phyloP scores from a whole-genome alignment of 192 early-diverging fungal species.

The Hyaloraphidium curvatum region DNA sequence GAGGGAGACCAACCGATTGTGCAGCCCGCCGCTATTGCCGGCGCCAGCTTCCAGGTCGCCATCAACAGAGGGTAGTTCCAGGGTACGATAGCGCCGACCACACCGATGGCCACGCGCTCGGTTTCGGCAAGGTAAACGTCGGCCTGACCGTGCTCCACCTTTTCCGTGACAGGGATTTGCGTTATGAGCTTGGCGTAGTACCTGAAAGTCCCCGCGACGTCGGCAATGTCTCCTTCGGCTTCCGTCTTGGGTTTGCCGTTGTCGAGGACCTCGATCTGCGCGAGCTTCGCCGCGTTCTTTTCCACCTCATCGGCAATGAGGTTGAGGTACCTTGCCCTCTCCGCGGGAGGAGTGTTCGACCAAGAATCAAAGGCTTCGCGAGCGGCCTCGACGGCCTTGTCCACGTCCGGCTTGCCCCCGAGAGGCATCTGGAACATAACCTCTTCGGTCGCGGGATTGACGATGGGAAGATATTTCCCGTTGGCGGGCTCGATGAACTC shows the following conservation, averaged over 20 bases:
- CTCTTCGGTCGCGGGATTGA: slow-evolving; percentile 1
- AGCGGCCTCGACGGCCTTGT: neutral
- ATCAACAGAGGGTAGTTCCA: slow-evolving; percentile 44
- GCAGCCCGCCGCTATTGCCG: slow-evolving; percentile 24
- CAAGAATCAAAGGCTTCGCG: slow-evolving; percentile 1
- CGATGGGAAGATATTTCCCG: slow-evolving; percentile 6
- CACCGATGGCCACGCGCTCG: slow-evolving; percentile 25
- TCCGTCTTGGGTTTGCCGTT: slow-evolving; percentile 6
- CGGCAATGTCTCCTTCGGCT: neutral
- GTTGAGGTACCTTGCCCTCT: too few relatives aligned
- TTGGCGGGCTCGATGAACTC: neutral
- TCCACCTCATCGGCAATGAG: slow-evolving; percentile 7
- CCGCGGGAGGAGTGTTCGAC: too few relatives aligned
- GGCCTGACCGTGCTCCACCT: neutral
- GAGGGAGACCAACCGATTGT: too few relatives aligned
- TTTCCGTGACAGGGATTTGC: too few relatives aligned
- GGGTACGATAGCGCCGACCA: slow-evolving; percentile 27
- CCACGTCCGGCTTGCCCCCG: slow-evolving; percentile 8
- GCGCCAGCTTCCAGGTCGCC: slow-evolving; percentile 24
- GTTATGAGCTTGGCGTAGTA: neutral
- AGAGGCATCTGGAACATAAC: too few relatives aligned
- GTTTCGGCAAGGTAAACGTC: slow-evolving; percentile 11
- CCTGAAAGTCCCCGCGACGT: neutral
- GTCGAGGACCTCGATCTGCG: slow-evolving; percentile 6
- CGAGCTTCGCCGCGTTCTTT: slow-evolving; percentile 2